Conservation (phyloP, 2,329 filamentous ascomycete genomes). For the Blastomyces silverae region DNA sequence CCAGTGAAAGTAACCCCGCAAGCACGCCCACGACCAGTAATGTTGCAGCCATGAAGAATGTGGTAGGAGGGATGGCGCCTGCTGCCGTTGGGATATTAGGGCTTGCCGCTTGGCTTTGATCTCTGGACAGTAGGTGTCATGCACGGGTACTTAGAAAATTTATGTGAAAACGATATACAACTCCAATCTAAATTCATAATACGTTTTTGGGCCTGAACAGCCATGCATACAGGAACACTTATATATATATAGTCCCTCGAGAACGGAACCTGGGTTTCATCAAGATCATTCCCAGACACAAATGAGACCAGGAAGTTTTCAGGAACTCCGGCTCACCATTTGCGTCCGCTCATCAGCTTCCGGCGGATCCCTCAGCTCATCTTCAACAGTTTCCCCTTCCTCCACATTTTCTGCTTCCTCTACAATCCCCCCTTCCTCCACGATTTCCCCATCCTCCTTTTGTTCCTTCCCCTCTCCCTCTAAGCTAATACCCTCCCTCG, state of each 20-base stretch:
- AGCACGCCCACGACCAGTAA: slow-evolving; percentile 3
- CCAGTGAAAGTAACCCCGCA: not conserved
- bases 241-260: not conserved
- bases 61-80: slow-evolving; percentile 4
- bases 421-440: not conserved
- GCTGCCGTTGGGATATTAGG: slow-evolving; percentile 8
- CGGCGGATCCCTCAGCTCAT: not conserved
- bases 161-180: not conserved
- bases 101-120: slow-evolving; percentile 10
- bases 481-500: not conserved
- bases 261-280: not conserved
- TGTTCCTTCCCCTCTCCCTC: not conserved
- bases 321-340: slow-evolving; percentile 1
- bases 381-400: not conserved
- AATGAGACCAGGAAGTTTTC: not conserved
- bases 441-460: not conserved
- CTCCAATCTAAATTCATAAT: not conserved
- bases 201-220: not conserved
- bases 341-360: slow-evolving; percentile 3
- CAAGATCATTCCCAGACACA: not conserved
- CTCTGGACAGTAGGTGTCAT: not conserved
- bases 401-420: no score
- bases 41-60: slow-evolving; percentile 8
- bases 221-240: not conserved
- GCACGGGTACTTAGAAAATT: not conserved